Base-by-base conservation (phyloP, 768 basidiomycete genomes). In the Rhizopogon sp. region DNA sequence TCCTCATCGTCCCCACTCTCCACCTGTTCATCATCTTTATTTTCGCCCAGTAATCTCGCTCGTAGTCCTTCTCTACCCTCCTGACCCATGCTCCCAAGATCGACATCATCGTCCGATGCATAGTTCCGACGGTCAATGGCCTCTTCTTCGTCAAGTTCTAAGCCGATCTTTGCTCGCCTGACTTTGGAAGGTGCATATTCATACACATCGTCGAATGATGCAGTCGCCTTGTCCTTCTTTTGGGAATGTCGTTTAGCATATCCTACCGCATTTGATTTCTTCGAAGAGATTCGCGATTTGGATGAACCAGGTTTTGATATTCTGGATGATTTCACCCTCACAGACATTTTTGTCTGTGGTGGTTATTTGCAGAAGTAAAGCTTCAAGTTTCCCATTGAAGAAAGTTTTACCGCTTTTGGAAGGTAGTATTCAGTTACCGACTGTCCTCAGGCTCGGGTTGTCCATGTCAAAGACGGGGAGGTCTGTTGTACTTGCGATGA, bases 1-100 rank as follows among this genome's bases (percentile, higher is more conserved):
- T 93, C 90, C 64, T 93, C 90, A 63, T 94, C 92, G 58, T 94
- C 88, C 1, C 72, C 83, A 57, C 80, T 82, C 35, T 76, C 83
- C 59, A 90, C 77, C 58, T 63, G 69, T 55, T 82, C 76, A 43
- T 76, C 74, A 33, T 83, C 83, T 11, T 69, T 76, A 37, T 76
- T 68, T 57, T 81, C 80, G 6, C 77, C 80, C 49, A 83, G 72
- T 45, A 88, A 63, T 58, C 79, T 73, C 16, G 83, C 61, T n/a
- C 62, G 60, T 41, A 75, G 52, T 51, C 70, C 71, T 52, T 74
- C 66, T 58, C 64, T 68, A 39, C 60, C 70, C 10, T 68, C 61
- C 11, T 64, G 60, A 14, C 58, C 57, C 53, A 66, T 35, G 9
- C 66, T 67, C 4, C 57, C 64, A 40, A 73, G 63, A 31, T 73